Percentiles rank a stretch among this genome's conserved stretches.
phyloP scores from a whole-genome alignment of 192 early-diverging fungal species.

The Hyaloraphidium curvatum region DNA sequence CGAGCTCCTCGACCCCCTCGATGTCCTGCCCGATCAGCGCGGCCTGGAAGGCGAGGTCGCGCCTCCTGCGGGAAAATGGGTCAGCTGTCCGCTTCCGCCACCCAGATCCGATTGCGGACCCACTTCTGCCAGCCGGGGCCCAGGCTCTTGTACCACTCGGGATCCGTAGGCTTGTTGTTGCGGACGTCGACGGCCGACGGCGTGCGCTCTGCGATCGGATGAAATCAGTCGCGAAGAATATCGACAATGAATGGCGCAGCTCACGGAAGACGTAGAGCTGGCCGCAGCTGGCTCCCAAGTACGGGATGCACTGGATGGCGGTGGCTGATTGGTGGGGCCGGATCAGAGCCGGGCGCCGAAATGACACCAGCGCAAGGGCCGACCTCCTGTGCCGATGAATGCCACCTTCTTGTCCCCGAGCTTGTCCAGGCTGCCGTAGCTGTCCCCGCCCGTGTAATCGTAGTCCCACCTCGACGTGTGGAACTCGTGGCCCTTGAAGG shows the following conservation, averaged over 20 bases:
- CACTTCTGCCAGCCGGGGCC: conserved; percentile 1
- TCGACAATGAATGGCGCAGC: background rate
- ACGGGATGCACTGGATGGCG: background rate
- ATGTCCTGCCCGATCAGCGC: background rate
- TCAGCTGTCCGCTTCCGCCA: no score
- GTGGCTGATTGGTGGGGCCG: background rate
- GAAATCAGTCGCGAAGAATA: no score
- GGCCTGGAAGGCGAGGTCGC: background rate
- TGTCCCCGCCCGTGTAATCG: background rate
- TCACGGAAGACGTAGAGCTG: background rate
- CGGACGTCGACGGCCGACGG: conserved; percentile 1
- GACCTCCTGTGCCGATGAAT: background rate
- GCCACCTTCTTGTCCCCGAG: background rate
- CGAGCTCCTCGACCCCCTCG: background rate
- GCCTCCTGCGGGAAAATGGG: no score
- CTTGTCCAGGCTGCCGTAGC: background rate
- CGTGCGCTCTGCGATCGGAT: no score
- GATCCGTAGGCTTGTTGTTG: background rate
- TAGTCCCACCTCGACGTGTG: conserved; percentile 1
- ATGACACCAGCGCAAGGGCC: background rate
- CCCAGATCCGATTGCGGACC: no score
- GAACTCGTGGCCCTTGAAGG: background rate
- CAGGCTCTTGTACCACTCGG: background rate
- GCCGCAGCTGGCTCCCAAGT: background rate
- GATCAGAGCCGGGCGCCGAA: background rate